Evolutionary conservation across 257 asterid species (phyloP).

Genomic region (Scutellaria barbata): DNA sequence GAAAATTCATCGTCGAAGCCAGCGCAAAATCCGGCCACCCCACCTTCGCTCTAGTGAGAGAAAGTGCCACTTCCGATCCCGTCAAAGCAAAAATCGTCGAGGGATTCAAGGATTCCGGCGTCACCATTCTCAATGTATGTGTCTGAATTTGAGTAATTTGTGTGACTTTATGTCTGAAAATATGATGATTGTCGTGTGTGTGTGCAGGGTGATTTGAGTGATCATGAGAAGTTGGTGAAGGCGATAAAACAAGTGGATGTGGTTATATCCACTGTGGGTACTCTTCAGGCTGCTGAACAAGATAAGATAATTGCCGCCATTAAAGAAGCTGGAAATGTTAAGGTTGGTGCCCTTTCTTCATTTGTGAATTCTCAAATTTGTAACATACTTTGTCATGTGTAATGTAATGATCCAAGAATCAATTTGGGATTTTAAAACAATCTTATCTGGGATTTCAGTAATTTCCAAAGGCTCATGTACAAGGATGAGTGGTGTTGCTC

Average conservation of each 20-base stretch:
- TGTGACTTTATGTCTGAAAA: background rate
- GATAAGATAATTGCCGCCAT: slow-evolving; percentile 59
- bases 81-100: slow-evolving; percentile 61
- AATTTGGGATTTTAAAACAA: no score
- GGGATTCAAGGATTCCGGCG: slow-evolving; percentile 67
- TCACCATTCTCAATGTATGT: slow-evolving; percentile 59
- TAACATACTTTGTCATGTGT: background rate
- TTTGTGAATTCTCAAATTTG: background rate
- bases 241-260: slow-evolving; percentile 69
- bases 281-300: slow-evolving; percentile 48
- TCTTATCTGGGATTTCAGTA: no score
- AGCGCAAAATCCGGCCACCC: slow-evolving; percentile 72
- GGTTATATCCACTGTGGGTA: slow-evolving; percentile 57
- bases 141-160: background rate
- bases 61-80: slow-evolving; percentile 62
- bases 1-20: slow-evolving; percentile 77
- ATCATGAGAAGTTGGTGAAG: slow-evolving; percentile 63
- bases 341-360: slow-evolving; percentile 41
- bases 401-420: background rate
- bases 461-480: no score
- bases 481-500: no score
- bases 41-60: slow-evolving; percentile 68
- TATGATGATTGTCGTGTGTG: background rate
- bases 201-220: slow-evolving; percentile 58
- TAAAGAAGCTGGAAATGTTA: slow-evolving; percentile 70